Evolutionary conservation across 163 green algal species (phyloP).

Genomic region (Scenedesmus sp.): DNA sequence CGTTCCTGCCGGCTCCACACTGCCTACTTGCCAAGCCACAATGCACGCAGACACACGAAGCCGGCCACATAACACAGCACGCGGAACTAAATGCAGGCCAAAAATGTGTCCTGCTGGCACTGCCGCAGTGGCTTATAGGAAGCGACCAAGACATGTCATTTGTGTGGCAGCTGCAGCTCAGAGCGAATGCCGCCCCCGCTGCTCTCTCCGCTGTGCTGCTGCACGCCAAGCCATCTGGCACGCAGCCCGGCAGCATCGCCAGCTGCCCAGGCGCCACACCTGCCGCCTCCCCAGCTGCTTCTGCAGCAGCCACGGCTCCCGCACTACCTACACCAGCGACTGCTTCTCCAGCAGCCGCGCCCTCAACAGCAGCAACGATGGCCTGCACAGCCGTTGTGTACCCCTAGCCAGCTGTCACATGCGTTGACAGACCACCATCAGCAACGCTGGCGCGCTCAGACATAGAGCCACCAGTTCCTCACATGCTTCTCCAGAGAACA

Average conservation of each 20-base stretch:
- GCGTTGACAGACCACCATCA: neutral
- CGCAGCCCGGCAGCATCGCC: neutral
- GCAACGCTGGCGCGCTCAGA: neutral
- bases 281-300: slow-evolving; percentile 17
- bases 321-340: slow-evolving; percentile 33
- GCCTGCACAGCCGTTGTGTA: neutral
- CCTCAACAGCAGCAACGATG: neutral
- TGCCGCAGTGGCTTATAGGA: too few relatives aligned
- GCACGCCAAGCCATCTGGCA: neutral
- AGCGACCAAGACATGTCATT: too few relatives aligned
- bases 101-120: too few relatives aligned
- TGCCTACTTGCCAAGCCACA: too few relatives aligned
- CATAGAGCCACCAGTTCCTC: neutral
- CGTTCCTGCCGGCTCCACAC: too few relatives aligned
- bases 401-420: neutral
- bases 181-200: too few relatives aligned
- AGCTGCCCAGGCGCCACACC: neutral
- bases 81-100: too few relatives aligned
- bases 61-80: too few relatives aligned
- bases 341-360: neutral
- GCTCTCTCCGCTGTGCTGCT: neutral
- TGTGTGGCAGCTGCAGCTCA: too few relatives aligned
- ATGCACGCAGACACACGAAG: too few relatives aligned
- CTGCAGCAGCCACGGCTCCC: neutral
- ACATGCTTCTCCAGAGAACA: neutral